Evolutionary conservation across 2,329 filamentous ascomycete species (phyloP), one percentile per base, ranked within the genome.

Genomic region (Venturia nashicola): DNA sequence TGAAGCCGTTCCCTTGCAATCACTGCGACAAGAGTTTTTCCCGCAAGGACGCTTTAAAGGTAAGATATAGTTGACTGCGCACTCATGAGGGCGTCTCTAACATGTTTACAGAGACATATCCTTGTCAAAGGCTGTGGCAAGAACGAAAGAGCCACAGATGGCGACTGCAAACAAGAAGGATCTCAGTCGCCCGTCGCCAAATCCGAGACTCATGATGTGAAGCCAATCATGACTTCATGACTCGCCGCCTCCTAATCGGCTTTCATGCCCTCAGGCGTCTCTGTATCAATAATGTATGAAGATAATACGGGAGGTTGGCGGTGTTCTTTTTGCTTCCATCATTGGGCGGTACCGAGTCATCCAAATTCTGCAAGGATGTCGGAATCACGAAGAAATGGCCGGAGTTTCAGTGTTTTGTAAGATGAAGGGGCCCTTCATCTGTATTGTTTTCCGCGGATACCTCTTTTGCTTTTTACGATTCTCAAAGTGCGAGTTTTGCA

Each of bases 21-120:
- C 88, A 88, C 71, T 99, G 94, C 73, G 91, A 96, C 66, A 97
- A 97, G 83, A 94, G 90, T 73, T 99, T 99, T 72, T 97, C 92
- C 3, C 83, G 94, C 65, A 97, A 97, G 74, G 94, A 97, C 75
- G 94, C 94, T 11, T 79, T 99, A 39, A 97, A 97, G 89, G 94
- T 97, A 78, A 70, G 20, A 44, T 64, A 7, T 2, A 40, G 59
- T 16, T 27, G 6, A 46, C 14, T 16, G 18, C 20, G 2, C 20
- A 34, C 16, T 14, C 18, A 64, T 57, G 48, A 16, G 32, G 39
- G 27, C 7, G 2, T 20, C 8, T 54, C 43, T 71, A 65, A 72
- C 48, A 9, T 59, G 9, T 65, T 20, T 65, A 32, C 73, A 87
- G 85, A 79, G 85, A 73, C 85, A 87, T 72, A 84, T 86, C 67